Evolutionary conservation across 805 yeast genomes (phyloP), one percentile per base, ranked within the genome.

Genomic region (Debaryomyces maramus): DNA sequence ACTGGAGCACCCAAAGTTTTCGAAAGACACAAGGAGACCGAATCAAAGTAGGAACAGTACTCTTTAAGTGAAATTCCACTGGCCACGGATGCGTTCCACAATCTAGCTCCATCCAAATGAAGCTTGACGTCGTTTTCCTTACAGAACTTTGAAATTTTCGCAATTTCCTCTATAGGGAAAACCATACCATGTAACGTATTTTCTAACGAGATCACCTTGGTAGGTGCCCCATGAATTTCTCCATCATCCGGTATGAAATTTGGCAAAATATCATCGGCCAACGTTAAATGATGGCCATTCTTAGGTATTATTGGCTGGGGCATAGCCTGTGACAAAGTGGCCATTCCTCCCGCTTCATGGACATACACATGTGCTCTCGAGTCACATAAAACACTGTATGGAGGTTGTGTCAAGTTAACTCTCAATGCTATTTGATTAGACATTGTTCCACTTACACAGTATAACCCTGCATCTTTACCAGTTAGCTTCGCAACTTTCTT

Each of bases 1-100:
- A 70, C 56, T 3, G 75, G 75, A 2, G 75, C 74, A 15, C 73
- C 75, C 28, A 70, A 49, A 2, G 70, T 50, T 45, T 70, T 70
- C 21, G 73, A 66, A 34, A 70, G 58, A 46, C 75, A 70, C 18
- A 70, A 56, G 6, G 73, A 67, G 3, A 70, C 72, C 16, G 70
- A 58, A 55, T 70, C 73, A 41, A 70, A 69, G 45, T 60, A 48
- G 9, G 61, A 50, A 50, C 71, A 61, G 45, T 67, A 69, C 40
- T 69, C 70, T 30, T 59, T 56, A n/a, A 70, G 52, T 7, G 64
- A 48, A 14, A 68, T 51, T 3, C 72, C 73, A 3, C 73, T 64
- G n/a, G 44, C 72, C 4, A 49, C 65, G 10, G 64, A 55, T 0
- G 74, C 75, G 45, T 70, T 68, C 73, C 73, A 69, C 37, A 70